Evolutionary conservation across 2,329 filamentous ascomycete species (phyloP), one percentile per base, ranked within the genome.

Genomic region (Curvularia eragrostidis): DNA sequence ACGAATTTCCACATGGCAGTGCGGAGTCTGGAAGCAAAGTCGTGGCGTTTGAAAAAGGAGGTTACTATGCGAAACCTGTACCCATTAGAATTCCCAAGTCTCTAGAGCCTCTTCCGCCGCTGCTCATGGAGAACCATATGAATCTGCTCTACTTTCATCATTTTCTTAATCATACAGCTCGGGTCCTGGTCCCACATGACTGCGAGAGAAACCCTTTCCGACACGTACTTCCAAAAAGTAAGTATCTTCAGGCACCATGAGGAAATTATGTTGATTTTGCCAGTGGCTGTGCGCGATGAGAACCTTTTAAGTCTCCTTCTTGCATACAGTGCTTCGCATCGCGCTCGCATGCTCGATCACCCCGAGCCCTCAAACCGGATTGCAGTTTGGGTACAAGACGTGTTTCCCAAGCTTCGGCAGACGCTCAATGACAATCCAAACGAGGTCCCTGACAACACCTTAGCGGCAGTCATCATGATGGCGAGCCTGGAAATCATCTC

Each of bases 401-500:
- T 91, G n/a, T 89, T 91, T 61, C 90, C 90, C 0, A 85, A 87
- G 15, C 82, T 96, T 19, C 85, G 90, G 26, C 78, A 85, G 59
- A 87, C 90, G 1, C 81, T 95, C 21, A 82, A 84, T 57, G 53
- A 65, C 2, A 83, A 87, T 52, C 62, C 68, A 5, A 63, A 64
- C 19, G 44, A 66, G 39, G 87, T 92, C 10, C 89, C 89, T 0
- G 88, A 92, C 64, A 85, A 86, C 15, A 91, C 89, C 53, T 81
- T 96, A 2, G 91, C 91, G 0, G 91, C 91, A 0, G 89, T 91
- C 7, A 93, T 96, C 61, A 93, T 95, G 89, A 84, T 96, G 44
- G 86, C 91, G 0, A 93, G 91, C 1, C 81, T 95, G 19, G 91
- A 95, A 70, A 94, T 95, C 55, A 88, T 95, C 48, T 92, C 89